A percentile compares a stretch with the other conserved stretches of the same genome.
Conservation (phyloP, 805 yeast genomes). For the Candida andamanensis region DNA sequence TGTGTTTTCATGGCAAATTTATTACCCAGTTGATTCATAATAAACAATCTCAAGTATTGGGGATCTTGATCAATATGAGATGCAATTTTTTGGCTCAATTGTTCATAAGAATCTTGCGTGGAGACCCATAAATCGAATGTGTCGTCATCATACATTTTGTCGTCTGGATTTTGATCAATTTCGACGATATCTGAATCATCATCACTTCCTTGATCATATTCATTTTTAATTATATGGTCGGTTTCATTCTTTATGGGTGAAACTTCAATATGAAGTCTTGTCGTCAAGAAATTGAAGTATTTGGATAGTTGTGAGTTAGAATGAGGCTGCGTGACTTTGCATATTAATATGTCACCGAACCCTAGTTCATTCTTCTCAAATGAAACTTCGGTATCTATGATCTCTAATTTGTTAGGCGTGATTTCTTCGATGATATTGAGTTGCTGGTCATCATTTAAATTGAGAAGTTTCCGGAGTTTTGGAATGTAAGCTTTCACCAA, state of each 20-base stretch:
- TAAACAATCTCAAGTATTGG: constrained; percentile 58
- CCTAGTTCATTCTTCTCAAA: constrained; percentile 55
- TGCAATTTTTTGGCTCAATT: constrained; percentile 60
- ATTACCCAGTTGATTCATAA: constrained; percentile 54
- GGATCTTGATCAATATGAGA: constrained; percentile 49
- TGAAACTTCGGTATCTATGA: constrained; percentile 32
- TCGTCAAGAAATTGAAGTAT: constrained; percentile 50
- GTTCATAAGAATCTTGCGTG: constrained; percentile 51
- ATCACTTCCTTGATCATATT: constrained; percentile 7
- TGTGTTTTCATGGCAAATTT: constrained; percentile 41
- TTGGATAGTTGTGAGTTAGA: constrained; percentile 18
- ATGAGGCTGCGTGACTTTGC: constrained; percentile 18
- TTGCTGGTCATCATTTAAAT: constrained; percentile 27
- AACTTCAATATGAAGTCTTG: constrained; percentile 57
- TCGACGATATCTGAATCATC: constrained; percentile 12
- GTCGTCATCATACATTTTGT: constrained; percentile 5
- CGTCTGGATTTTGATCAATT: neutral
- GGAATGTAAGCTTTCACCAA: constrained; percentile 37
- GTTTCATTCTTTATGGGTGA: constrained; percentile 24
- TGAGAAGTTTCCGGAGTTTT: constrained; percentile 37
- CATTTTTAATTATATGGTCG: constrained; percentile 34
- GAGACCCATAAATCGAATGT: constrained; percentile 66
- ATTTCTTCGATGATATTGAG: constrained; percentile 56
- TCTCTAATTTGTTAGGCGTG: constrained; percentile 47
- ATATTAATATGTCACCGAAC: constrained; percentile 62